A percentile compares a stretch with the other conserved stretches of the same genome.
Evolutionary conservation across 768 basidiomycete species (phyloP).

Genomic region (Lentinula sp.): DNA sequence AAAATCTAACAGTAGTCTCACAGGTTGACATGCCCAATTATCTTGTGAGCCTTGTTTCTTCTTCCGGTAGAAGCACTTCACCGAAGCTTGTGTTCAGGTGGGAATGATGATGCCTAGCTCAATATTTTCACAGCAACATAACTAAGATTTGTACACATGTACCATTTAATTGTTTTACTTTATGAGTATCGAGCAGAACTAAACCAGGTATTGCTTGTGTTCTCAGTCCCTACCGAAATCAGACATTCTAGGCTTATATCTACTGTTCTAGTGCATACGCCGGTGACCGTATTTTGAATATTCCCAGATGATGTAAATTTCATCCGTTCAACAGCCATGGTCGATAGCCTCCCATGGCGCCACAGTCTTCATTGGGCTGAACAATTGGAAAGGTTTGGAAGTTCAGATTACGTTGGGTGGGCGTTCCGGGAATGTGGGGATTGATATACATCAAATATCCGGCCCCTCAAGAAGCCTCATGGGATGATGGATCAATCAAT

Average conservation of each 20-base stretch:
- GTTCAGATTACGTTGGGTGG: neutral
- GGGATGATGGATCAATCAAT: neutral
- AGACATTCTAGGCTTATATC: too few relatives aligned
- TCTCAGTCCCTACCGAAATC: too few relatives aligned
- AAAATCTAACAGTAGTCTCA: neutral
- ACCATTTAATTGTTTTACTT: neutral
- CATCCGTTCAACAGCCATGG: neutral
- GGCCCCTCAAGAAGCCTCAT: neutral
- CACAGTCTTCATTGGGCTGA: too few relatives aligned
- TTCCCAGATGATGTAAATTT: neutral
- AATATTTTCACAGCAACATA: neutral
- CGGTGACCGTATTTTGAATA: too few relatives aligned
- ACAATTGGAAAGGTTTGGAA: neutral
- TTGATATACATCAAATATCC: neutral
- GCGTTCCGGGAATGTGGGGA: neutral
- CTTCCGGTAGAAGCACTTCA: neutral
- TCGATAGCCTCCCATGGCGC: too few relatives aligned
- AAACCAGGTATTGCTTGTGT: neutral
- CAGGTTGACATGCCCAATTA: conserved; percentile 67
- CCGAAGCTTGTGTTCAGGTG: conserved; percentile 25
- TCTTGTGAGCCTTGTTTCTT: conserved; percentile 30
- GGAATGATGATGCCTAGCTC: conserved; percentile 42
- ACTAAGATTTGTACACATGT: neutral
- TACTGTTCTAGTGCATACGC: too few relatives aligned
- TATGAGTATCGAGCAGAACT: neutral